A percentile compares a stretch with the other conserved stretches of the same genome.
These are phyloP conservation scores for Kwoniella dejecticola DNA, from an alignment of 768 basidiomycete species.

Conservation along the genomic window DNA sequence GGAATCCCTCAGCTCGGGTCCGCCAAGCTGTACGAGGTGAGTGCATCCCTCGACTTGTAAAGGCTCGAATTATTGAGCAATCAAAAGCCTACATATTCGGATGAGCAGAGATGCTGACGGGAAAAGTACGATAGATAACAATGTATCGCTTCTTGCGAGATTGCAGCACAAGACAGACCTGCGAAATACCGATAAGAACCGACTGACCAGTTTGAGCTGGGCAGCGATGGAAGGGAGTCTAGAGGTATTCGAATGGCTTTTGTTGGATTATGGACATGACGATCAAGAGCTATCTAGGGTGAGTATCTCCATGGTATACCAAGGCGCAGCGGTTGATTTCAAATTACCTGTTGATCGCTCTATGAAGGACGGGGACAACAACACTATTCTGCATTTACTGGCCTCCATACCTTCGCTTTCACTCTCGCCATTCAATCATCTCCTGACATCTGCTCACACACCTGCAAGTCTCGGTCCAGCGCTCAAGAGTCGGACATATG, in stretches of 20 bases:
- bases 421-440: slow-evolving; percentile 25
- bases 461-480: too few species aligned
- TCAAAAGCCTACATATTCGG: too few species aligned
- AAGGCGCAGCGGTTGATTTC: not conserved
- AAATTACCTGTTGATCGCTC: not conserved
- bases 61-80: too few species aligned
- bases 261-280: slow-evolving; percentile 82
- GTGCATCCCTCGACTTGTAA: not conserved
- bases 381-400: slow-evolving; percentile 90
- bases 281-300: slow-evolving; percentile 90
- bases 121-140: slow-evolving; percentile 70
- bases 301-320: slow-evolving; percentile 49
- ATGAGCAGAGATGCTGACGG: not conserved
- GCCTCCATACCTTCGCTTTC: slow-evolving; percentile 69
- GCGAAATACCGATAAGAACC: slow-evolving; percentile 82
- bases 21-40: slow-evolving; percentile 53
- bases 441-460: slow-evolving; percentile 18
- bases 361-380: slow-evolving; percentile 80
- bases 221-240: slow-evolving; percentile 83
- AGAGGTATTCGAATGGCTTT: slow-evolving; percentile 84
- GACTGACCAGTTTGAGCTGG: slow-evolving; percentile 89
- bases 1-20: slow-evolving; percentile 44
- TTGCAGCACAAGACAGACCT: slow-evolving; percentile 74
- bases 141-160: slow-evolving; percentile 86
- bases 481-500: slow-evolving; percentile 6